Conservation (phyloP, 2,329 filamentous ascomycete species). For the Colletotrichum musicola region DNA sequence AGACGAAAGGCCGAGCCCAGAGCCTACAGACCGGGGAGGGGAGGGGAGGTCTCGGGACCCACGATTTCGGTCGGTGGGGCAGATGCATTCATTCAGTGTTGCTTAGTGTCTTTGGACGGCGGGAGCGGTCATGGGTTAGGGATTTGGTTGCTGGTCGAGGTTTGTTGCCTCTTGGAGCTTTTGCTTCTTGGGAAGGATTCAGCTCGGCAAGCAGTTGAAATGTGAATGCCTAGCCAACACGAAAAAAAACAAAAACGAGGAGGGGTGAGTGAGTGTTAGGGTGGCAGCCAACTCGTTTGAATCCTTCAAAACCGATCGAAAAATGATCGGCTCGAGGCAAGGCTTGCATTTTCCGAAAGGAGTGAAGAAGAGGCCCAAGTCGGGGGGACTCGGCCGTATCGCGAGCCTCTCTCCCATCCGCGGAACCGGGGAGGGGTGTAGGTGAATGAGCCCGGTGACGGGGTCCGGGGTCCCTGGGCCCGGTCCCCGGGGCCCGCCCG, state of each 20-base stretch:
- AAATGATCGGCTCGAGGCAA: background rate
- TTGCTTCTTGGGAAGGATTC: background rate
- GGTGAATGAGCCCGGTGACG: too few relatives aligned
- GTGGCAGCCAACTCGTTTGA: background rate
- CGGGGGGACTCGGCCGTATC: background rate
- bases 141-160: background rate
- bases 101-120: background rate
- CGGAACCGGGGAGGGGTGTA: too few relatives aligned
- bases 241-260: too few relatives aligned
- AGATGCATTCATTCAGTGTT: background rate
- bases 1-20: background rate
- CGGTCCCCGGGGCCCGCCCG: background rate
- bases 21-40: background rate
- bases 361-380: background rate
- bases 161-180: background rate
- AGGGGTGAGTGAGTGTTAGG: too few relatives aligned
- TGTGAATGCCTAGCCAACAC: too few relatives aligned
- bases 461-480: background rate
- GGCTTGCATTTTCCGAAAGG: background rate
- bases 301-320: background rate
- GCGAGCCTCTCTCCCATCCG: too few relatives aligned
- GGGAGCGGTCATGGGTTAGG: background rate
- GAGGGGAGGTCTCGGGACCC: background rate
- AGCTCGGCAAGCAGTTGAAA: too few relatives aligned
- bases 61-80: constrained; percentile 12